Evolutionary conservation across 78 protist genomes (phyloP).

Genomic region (Goniomonas avonlea): DNA sequence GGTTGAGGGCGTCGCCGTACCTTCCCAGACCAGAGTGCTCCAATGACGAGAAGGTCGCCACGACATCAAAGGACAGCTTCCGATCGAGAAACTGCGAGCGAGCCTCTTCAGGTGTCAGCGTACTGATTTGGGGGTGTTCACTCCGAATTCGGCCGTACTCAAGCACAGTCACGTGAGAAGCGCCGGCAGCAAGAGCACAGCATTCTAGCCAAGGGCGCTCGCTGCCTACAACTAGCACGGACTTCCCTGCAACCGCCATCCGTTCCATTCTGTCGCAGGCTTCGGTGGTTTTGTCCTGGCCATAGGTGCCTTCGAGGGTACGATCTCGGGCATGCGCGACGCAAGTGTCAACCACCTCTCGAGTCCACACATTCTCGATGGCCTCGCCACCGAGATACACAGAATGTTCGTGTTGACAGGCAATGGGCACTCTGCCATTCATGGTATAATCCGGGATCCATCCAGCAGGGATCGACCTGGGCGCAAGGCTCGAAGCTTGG

Average conservation of each 20-base stretch:
- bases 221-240: conserved; percentile 4
- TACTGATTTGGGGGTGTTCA: not conserved
- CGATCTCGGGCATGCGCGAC: no score
- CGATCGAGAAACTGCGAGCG: not conserved
- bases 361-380: no score
- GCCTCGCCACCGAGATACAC: no score
- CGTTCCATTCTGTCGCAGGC: not conserved
- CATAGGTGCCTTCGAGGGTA: no score
- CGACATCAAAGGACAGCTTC: conserved; percentile 5
- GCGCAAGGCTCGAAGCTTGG: not conserved
- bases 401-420: not conserved
- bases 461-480: not conserved
- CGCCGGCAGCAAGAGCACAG: conserved; percentile 3
- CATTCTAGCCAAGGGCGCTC: conserved; percentile 23
- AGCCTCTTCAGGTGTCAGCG: not conserved
- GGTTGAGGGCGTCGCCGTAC: conserved; percentile 32
- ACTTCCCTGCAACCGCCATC: not conserved
- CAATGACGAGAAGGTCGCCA: conserved; percentile 8
- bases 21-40: conserved; percentile 29
- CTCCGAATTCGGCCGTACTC: conserved; percentile 9
- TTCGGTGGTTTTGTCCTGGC: not conserved
- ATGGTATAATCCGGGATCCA: not conserved
- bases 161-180: not conserved
- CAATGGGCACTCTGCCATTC: not conserved
- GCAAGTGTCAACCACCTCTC: no score